Evolutionary conservation across 2,329 filamentous ascomycete genomes (phyloP), one percentile per base, ranked within the genome.

Genomic region (Talaromyces sp.): DNA sequence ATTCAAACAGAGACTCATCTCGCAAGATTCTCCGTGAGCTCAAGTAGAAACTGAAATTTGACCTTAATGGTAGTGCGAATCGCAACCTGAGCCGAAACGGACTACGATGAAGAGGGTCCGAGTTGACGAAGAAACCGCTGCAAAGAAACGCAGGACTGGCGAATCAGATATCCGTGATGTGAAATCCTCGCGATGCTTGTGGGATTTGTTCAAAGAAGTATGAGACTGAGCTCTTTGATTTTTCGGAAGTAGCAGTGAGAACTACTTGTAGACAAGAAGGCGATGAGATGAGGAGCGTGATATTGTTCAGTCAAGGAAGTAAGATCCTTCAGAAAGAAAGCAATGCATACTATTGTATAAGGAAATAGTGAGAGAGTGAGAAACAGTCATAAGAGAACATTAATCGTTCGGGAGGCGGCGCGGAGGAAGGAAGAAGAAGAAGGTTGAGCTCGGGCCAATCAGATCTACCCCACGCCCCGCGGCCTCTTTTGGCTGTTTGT

Each of bases 1-100:
- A 39, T 64, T 64, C 3, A 65, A 46, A 48, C 63, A 63, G 1
- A 65, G 58, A 61, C 57, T 63, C 61, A 66, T 59, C 12, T 33
- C 61, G 54, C 25, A 39, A 1, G 28, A 16, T 4, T 31, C 25
- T 50, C 16, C 7, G 44, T 16, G 23, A 28, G 4, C 28, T 28
- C 44, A 48, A 28, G 44, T 48, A 28, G 23, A 9, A 28, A 3
- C 14, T 21, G 23, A 48, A 14, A 25, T 48, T 48, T 48, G 23
- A 48, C 5, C 5, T 16, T 46, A 23, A 46, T 46, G 42, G 3
- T 46, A 1, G 5, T 12, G 4, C 16, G 50, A 55, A 18, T 55
- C 25, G n/a, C 50, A 35, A 16, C 18, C n/a, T 12, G 1, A 8
- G 21, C 31, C 4, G 21, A 28, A n/a, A 8, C 2, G 6, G 3